A percentile compares a stretch with the other conserved stretches of the same genome.
phyloP scores from a whole-genome alignment of 768 basidiomycete genomes.

The Boletus sp. region DNA sequence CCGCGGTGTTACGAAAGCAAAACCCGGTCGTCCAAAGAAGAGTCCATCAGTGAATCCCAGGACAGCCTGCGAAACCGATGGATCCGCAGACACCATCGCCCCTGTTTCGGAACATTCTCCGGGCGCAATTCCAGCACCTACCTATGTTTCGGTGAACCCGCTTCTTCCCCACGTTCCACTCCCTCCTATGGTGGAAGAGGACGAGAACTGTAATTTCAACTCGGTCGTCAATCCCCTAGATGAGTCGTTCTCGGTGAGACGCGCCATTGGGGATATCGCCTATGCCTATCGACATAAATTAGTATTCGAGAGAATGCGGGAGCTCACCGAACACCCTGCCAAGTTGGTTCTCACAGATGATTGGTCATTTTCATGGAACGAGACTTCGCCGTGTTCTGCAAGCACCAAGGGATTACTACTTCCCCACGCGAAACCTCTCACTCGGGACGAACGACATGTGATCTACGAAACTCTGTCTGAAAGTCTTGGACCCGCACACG shows the following conservation, averaged over 20 bases:
- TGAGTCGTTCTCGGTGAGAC: conserved; percentile 26
- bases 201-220: conserved; percentile 12
- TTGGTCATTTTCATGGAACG: conserved; percentile 10
- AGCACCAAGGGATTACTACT: conserved; percentile 16
- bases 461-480: conserved; percentile 51
- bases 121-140: neutral
- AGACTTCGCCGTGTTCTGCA: conserved; percentile 19
- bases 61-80: conserved; percentile 9
- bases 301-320: conserved; percentile 28
- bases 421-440: conserved; percentile 31
- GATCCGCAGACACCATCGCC: conserved; percentile 2
- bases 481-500: conserved; percentile 43
- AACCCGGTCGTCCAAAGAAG: conserved; percentile 29
- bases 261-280: conserved; percentile 27
- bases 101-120: conserved; percentile 11
- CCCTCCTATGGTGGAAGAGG: conserved; percentile 1
- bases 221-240: conserved; percentile 21
- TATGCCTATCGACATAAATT: conserved; percentile 27
- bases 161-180: conserved; percentile 13
- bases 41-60: conserved; percentile 5
- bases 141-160: conserved; percentile 28
- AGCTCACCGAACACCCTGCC: conserved; percentile 17
- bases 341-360: conserved; percentile 9
- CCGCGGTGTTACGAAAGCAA: conserved; percentile 32
- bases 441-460: conserved; percentile 44